Evolutionary conservation across 1,284 basidiomycete genomes (phyloP), one percentile per base, ranked within the genome.

Genomic region (Tilletia walkeri): DNA sequence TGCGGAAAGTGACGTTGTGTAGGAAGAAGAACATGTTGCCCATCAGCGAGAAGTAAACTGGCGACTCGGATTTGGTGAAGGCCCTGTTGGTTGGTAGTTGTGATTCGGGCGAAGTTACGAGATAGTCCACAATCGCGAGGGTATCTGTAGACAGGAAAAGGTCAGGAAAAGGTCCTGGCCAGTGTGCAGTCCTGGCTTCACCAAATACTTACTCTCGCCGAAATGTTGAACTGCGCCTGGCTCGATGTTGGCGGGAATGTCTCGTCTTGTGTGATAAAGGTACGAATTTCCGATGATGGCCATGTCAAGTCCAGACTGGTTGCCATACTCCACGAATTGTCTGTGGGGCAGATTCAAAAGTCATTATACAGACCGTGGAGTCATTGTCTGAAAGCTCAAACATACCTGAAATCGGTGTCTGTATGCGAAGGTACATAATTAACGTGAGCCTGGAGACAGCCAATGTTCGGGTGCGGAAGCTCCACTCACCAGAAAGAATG

Each of bases 201-300:
- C n/a, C 50, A 53, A 18, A 12, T 34, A 50, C 56, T 41, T 61
- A 73, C 97, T 98, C 74, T 93, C 92, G 30, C 89, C 94, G 89
- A 98, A 96, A 85, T 98, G 92, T 87, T 95, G 86, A 2, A 86
- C 71, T 1, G 91, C 91, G 36, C 93, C 93, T 3, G 88, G 85
- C 82, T 93, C 86, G 65, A 95, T 91, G 78, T 94, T 89, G 75
- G 90, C 89, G 4, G 93, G 91, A 2, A 90, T 80, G 84, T 95
- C 93, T 87, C 89, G 91, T 69, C 91, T 89, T 84, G 93, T 95
- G 84, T 95, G 93, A 83, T 95, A 96, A 71, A 94, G 86, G 83
- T 98, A 99, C 74, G 90, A 92, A 84, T 96, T 93, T 24, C 93
- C 93, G 12, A 97, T 90, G 47, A 98, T 86, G 0, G 95, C 95